Evolutionary conservation across 306 rosid genomes (phyloP).

Genomic region (Quercus mongolica): DNA sequence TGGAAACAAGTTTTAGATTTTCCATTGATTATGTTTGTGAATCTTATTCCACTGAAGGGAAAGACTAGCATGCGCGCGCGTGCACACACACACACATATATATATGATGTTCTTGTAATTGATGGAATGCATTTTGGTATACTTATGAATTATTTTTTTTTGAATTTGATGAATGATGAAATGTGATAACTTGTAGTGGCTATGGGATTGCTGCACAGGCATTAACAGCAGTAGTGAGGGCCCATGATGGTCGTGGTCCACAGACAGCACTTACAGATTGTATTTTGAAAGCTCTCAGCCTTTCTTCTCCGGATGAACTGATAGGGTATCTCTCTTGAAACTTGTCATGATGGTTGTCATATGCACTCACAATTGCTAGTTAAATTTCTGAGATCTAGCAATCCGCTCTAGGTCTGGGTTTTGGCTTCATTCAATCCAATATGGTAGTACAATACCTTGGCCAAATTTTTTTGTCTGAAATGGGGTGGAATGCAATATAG

Average conservation of each 20-base stretch:
- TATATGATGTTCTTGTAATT: background rate
- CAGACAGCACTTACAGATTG: slow-evolving; percentile 56
- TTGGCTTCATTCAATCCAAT: background rate
- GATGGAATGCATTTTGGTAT: background rate
- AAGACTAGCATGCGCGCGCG: accelerated
- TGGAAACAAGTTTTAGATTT: background rate
- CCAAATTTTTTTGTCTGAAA: background rate
- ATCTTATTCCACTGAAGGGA: background rate
- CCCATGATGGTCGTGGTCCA: slow-evolving; percentile 87
- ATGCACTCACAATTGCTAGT: slow-evolving; percentile 12
- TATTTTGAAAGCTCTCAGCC: slow-evolving; percentile 54
- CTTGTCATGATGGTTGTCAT: slow-evolving; percentile 4
- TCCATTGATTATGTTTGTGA: background rate
- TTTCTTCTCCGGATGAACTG: slow-evolving; percentile 84
- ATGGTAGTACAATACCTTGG: background rate
- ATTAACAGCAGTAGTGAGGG: slow-evolving; percentile 75
- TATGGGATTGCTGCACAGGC: slow-evolving; percentile 95
- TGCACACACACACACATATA: too few species aligned
- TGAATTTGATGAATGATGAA: slow-evolving; percentile 22
- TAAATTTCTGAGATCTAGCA: slow-evolving; percentile 15
- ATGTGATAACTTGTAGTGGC: slow-evolving; percentile 64
- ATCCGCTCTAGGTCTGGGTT: background rate
- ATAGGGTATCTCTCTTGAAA: slow-evolving; percentile 61
- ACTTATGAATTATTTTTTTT: background rate
- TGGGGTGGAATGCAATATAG: background rate